phyloP scores from a whole-genome alignment of 2,329 filamentous ascomycete genomes.

The Talaromyces sp. region DNA sequence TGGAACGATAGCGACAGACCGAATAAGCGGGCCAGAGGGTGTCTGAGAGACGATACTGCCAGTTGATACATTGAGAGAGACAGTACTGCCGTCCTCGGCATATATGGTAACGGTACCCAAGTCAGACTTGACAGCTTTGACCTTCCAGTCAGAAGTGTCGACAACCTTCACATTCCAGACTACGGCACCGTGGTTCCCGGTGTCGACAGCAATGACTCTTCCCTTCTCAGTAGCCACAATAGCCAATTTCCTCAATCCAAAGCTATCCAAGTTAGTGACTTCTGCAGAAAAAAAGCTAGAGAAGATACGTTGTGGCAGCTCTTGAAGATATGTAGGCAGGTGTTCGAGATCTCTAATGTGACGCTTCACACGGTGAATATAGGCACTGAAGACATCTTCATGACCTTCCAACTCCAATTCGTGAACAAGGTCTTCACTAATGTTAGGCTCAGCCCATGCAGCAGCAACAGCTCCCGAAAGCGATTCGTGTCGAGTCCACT shows the following conservation, averaged over 20 bases:
- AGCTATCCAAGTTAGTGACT: constrained; percentile 55
- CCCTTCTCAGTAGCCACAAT: constrained; percentile 77
- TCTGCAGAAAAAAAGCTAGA: constrained; percentile 58
- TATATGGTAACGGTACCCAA: constrained; percentile 59
- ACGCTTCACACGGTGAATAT: constrained; percentile 78
- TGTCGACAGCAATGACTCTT: constrained; percentile 74
- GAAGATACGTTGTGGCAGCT: constrained; percentile 66
- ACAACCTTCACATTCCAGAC: constrained; percentile 70
- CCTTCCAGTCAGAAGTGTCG: constrained; percentile 60
- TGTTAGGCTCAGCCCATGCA: constrained; percentile 72
- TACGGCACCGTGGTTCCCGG: constrained; percentile 68
- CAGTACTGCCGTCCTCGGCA: constrained; percentile 59
- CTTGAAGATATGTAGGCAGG: constrained; percentile 69
- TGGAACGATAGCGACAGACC: constrained; percentile 32
- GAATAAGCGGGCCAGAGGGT: constrained; percentile 26
- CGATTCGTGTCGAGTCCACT: constrained; percentile 79
- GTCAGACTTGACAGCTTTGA: constrained; percentile 64
- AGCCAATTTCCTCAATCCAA: constrained; percentile 84
- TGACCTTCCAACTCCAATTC: constrained; percentile 84
- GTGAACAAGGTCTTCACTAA: constrained; percentile 69
- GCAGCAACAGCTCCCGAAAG: constrained; percentile 76
- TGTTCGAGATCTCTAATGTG: constrained; percentile 71
- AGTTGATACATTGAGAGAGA: constrained; percentile 47
- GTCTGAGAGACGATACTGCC: constrained; percentile 39
- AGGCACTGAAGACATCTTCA: constrained; percentile 75